These are phyloP conservation scores for Sarocladium strictum DNA, from an alignment of 2,329 filamentous ascomycete genomes.

Conservation along the genomic window DNA sequence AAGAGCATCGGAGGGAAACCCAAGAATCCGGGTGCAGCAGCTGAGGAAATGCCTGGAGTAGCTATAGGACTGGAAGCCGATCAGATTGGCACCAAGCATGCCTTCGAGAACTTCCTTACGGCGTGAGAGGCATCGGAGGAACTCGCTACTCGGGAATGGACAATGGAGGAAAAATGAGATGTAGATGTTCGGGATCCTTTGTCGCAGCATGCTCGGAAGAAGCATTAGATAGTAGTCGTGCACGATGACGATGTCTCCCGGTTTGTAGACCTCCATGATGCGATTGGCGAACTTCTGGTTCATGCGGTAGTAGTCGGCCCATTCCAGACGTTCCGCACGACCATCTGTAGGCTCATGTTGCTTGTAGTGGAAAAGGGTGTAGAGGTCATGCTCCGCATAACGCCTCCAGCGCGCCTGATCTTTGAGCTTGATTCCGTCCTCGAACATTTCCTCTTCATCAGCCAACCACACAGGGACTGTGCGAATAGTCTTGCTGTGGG, in stretches of 20 bases:
- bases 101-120: slow-evolving; percentile 89
- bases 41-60: slow-evolving; percentile 93
- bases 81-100: slow-evolving; percentile 82
- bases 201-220: slow-evolving; percentile 80
- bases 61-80: slow-evolving; percentile 93
- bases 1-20: slow-evolving; percentile 79
- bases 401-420: slow-evolving; percentile 83
- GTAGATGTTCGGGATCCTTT: slow-evolving; percentile 81
- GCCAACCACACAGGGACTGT: slow-evolving; percentile 86
- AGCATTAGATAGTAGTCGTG: slow-evolving; percentile 94
- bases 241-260: slow-evolving; percentile 85
- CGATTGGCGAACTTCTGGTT: slow-evolving; percentile 88
- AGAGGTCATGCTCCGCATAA: slow-evolving; percentile 87
- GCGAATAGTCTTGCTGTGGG: slow-evolving; percentile 66
- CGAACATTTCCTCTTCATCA: slow-evolving; percentile 63
- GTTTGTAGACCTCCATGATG: slow-evolving; percentile 83
- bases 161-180: slow-evolving; percentile 93
- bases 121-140: slow-evolving; percentile 79
- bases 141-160: slow-evolving; percentile 94
- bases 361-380: slow-evolving; percentile 93
- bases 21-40: slow-evolving; percentile 84
- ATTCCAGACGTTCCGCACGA: slow-evolving; percentile 71
- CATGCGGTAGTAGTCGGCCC: slow-evolving; percentile 89
- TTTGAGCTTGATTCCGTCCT: slow-evolving; percentile 66
- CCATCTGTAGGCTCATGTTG: slow-evolving; percentile 87